Base-by-base conservation (phyloP, 116 monocot species). In the Cymodocea nodosa region DNA sequence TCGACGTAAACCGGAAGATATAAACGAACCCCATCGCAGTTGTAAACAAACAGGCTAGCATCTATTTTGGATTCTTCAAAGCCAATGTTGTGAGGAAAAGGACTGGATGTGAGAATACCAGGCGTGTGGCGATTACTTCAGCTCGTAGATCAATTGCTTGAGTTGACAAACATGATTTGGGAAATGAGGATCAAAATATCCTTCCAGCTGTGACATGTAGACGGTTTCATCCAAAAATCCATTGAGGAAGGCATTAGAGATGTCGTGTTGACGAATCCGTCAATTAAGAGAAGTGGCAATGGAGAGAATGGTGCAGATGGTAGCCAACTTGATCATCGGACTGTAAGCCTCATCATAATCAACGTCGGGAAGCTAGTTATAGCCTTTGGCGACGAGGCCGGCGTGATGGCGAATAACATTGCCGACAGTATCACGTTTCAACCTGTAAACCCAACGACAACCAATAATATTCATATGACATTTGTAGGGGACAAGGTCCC, bases 201-300 rank as follows among this genome's bases (percentile, higher is more conserved):
- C 23, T 6, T 5, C 17, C 2, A 54, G 68, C 36, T 68, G 68
- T 9, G 12, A 0, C 54, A 68, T 68, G 36, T 24, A 68, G 2
- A 56, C 17, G 15, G 15, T 17, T 13, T 68, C 55, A 2, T 30
- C 4, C 17, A 56, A 24, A n/a, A 55, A 15, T 0, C 17, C 35
- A 10, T 68, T 1, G 5, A 68, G 53, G 12, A 68, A 68, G 15
- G 34, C 68, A 54, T 68, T 68, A 5, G 53, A 56, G 1, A 56
- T 17, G n/a, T 68, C 68, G 17, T 56, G 68, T 37, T 68, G 56
- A 36, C 24, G 55, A 25, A 68, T 30, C 4, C 15, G n/a, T 54
- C 68, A 68, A 17, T 25, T 25, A 9, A 15, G 19, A 30, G 2
- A 17, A 37, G 56, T 16, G 1, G 52, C 68, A 17, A 68, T 4